Percentiles rank a stretch among this genome's conserved stretches.
These are phyloP conservation scores for Podospora anserina DNA, from an alignment of 495 filamentous ascomycete genomes.

Conservation along the genomic window DNA sequence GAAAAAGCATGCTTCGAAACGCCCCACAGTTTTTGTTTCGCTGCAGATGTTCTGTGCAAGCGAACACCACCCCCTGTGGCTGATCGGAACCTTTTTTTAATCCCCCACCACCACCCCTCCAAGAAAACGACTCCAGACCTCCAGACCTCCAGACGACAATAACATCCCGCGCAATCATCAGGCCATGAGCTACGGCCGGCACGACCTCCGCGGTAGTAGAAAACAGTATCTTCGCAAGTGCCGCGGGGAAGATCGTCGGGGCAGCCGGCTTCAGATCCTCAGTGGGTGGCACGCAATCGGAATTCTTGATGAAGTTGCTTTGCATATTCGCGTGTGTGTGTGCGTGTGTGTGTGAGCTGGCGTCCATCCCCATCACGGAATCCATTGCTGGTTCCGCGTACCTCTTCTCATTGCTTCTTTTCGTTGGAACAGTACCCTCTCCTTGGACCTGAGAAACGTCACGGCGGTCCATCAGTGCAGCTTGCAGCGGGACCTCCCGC, in stretches of 20 bases:
- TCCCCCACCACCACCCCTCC: neutral
- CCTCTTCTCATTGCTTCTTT: neutral
- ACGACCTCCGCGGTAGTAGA: constrained; percentile 3
- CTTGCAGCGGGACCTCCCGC: constrained; percentile 19
- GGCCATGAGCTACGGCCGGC: constrained; percentile 3
- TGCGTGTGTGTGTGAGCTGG: constrained; percentile 3
- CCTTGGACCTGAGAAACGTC: neutral
- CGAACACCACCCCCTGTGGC: neutral
- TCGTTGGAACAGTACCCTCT: neutral
- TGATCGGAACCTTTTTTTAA: neutral
- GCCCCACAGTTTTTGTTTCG: constrained; percentile 1
- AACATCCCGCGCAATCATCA: constrained; percentile 12
- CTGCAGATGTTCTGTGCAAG: constrained; percentile 5
- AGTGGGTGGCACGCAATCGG: neutral
- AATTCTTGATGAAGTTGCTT: constrained; percentile 14
- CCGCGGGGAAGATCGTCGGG: constrained; percentile 10
- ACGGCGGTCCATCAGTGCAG: neutral
- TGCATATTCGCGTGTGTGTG: constrained; percentile 12
- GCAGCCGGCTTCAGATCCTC: neutral
- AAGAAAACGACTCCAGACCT: neutral
- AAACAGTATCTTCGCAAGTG: constrained; percentile 2
- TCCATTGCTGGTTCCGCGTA: neutral
- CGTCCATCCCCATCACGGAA: neutral
- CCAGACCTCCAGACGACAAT: neutral
- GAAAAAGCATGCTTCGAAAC: neutral